Conservation (phyloP, 1,284 basidiomycete species). For the Cryptococcus amylolentus region DNA sequence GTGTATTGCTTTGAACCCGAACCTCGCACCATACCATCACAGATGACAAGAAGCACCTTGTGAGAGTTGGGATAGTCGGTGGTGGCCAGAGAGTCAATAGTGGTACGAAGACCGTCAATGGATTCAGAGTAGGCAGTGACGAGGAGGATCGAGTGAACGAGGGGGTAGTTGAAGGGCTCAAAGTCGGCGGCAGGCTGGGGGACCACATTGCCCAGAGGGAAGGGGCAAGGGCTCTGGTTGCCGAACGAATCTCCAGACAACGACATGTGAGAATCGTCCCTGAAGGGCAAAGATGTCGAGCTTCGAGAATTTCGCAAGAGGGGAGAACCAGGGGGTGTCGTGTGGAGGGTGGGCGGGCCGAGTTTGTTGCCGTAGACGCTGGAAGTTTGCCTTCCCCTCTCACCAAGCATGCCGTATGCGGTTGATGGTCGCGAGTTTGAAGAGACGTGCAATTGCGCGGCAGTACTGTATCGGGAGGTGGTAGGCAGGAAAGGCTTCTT, state of each 20-base stretch:
- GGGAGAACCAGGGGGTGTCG: slow-evolving; percentile 71
- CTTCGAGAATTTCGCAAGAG: slow-evolving; percentile 71
- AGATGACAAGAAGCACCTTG: slow-evolving; percentile 92
- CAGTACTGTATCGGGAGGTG: slow-evolving; percentile 78
- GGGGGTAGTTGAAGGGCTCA: slow-evolving; percentile 93
- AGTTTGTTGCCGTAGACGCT: slow-evolving; percentile 48
- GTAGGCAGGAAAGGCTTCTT: slow-evolving; percentile 66
- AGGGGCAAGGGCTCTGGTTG: slow-evolving; percentile 63
- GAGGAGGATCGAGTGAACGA: slow-evolving; percentile 89
- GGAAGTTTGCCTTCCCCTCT: slow-evolving; percentile 27
- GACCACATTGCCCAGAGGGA: slow-evolving; percentile 80
- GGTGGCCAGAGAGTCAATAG: slow-evolving; percentile 93
- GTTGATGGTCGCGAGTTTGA: slow-evolving; percentile 62
- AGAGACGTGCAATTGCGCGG: slow-evolving; percentile 61
- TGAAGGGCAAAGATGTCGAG: slow-evolving; percentile 67
- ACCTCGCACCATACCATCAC: slow-evolving; percentile 98
- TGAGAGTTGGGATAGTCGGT: slow-evolving; percentile 99
- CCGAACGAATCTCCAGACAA: slow-evolving; percentile 28
- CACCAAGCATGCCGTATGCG: slow-evolving; percentile 58
- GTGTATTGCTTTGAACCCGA: slow-evolving; percentile 81
- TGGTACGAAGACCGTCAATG: slow-evolving; percentile 92
- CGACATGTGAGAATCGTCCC: slow-evolving; percentile 44
- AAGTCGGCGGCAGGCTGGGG: slow-evolving; percentile 88
- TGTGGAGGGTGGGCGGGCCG: slow-evolving; percentile 35
- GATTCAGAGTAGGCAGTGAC: slow-evolving; percentile 99